Evolutionary conservation across 345 rosid genomes (phyloP).

Genomic region (Clarkia xantiana): DNA sequence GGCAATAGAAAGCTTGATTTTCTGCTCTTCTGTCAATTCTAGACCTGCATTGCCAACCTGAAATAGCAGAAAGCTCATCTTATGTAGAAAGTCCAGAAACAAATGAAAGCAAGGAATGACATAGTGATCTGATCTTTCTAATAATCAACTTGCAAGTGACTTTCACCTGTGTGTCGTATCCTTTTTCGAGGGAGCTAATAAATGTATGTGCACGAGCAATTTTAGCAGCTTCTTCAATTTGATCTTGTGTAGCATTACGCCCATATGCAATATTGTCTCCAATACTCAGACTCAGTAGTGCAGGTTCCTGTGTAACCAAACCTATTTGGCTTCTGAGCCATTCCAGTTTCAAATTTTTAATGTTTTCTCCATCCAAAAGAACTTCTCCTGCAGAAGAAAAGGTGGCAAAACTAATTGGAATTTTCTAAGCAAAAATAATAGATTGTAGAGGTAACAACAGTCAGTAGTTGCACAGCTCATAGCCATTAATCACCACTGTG

Average conservation of each 20-base stretch:
- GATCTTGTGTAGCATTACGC: slow-evolving; percentile 65
- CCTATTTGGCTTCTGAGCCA: slow-evolving; percentile 97
- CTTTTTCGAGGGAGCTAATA: slow-evolving; percentile 76
- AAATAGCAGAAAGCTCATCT: slow-evolving; percentile 5
- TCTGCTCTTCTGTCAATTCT: slow-evolving; percentile 81
- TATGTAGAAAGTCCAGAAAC: too few relatives aligned
- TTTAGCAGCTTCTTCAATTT: slow-evolving; percentile 95
- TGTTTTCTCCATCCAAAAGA: slow-evolving; percentile 91
- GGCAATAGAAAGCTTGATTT: slow-evolving; percentile 87
- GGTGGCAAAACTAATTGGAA: too few relatives aligned
- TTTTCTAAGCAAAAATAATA: too few relatives aligned
- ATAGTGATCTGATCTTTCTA: too few relatives aligned
- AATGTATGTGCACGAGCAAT: slow-evolving; percentile 89
- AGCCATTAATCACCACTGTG: too few relatives aligned
- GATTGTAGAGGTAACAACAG: too few relatives aligned
- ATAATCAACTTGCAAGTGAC: neutral
- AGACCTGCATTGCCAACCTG: slow-evolving; percentile 94
- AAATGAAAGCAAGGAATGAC: too few relatives aligned
- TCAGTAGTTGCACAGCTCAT: too few relatives aligned
- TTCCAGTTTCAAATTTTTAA: slow-evolving; percentile 73
- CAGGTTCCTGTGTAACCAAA: slow-evolving; percentile 97
- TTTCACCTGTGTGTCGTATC: slow-evolving; percentile 81
- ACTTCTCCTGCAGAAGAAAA: slow-evolving; percentile 78
- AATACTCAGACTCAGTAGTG: slow-evolving; percentile 75
- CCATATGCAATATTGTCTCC: slow-evolving; percentile 87